phyloP scores from a whole-genome alignment of 1,139 yeast species.

The Geotrichum histeridarum region DNA sequence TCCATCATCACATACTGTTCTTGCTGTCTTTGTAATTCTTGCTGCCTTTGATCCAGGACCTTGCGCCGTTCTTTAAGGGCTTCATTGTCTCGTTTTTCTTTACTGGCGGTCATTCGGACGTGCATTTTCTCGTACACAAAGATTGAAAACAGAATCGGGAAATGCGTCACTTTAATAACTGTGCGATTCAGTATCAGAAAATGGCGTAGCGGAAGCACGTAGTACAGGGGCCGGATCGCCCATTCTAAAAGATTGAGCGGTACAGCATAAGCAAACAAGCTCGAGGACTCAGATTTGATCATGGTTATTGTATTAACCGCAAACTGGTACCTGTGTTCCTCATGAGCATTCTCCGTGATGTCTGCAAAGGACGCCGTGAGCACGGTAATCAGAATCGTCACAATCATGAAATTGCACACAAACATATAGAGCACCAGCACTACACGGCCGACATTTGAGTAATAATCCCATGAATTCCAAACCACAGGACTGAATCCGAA shows the following conservation, averaged over 20 bases:
- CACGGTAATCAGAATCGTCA: slow-evolving; percentile 57
- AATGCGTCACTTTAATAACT: slow-evolving; percentile 39
- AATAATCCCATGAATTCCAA: slow-evolving; percentile 56
- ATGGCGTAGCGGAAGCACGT: slow-evolving; percentile 33
- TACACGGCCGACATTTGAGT: slow-evolving; percentile 47
- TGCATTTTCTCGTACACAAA: slow-evolving; percentile 36
- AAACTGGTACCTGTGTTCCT: slow-evolving; percentile 39
- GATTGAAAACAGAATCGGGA: slow-evolving; percentile 37
- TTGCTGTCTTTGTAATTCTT: slow-evolving; percentile 17
- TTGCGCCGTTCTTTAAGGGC: slow-evolving; percentile 20
- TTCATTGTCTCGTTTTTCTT: slow-evolving; percentile 20
- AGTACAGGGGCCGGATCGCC: slow-evolving; percentile 35
- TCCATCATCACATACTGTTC: slow-evolving; percentile 3
- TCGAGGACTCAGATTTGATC: slow-evolving; percentile 40
- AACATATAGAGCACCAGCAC: slow-evolving; percentile 52
- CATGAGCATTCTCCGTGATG: slow-evolving; percentile 38
- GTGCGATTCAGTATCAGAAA: slow-evolving; percentile 37
- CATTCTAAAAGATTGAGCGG: slow-evolving; percentile 39
- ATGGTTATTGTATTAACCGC: slow-evolving; percentile 41
- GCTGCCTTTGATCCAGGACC: slow-evolving; percentile 10
- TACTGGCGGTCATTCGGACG: slow-evolving; percentile 20
- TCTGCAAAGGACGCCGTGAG: slow-evolving; percentile 40
- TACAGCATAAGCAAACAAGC: slow-evolving; percentile 39
- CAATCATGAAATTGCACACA: slow-evolving; percentile 53
- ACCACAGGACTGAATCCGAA: slow-evolving; percentile 64